Evolutionary conservation across 2,329 filamentous ascomycete species (phyloP).

Genomic region (Tolypocladium sp.): DNA sequence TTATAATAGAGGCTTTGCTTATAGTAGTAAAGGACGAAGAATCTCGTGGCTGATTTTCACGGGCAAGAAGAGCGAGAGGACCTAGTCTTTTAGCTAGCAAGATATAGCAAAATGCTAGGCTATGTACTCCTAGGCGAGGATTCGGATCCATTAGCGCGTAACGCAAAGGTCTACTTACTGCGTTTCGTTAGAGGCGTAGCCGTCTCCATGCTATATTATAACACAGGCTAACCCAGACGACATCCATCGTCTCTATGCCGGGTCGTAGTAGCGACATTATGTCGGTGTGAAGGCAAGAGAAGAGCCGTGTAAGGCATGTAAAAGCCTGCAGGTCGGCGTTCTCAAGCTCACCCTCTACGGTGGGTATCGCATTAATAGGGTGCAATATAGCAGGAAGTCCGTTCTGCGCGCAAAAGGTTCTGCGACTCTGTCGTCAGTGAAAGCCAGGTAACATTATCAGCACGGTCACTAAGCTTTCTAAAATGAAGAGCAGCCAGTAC

Average conservation of each 20-base stretch:
- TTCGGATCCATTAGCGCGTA: slow-evolving; percentile 17
- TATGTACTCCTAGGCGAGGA: slow-evolving; percentile 18
- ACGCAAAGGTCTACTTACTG: slow-evolving; percentile 17
- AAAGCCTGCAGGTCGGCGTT: slow-evolving; percentile 10
- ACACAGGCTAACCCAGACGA: slow-evolving; percentile 5
- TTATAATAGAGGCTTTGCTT: too few relatives aligned
- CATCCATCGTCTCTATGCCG: too few relatives aligned
- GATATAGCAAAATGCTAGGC: slow-evolving; percentile 16
- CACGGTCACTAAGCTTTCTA: too few relatives aligned
- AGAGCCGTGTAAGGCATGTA: slow-evolving; percentile 11
- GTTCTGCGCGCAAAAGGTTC: slow-evolving; percentile 11
- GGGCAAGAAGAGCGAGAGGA: slow-evolving; percentile 14
- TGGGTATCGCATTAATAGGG: slow-evolving; percentile 12
- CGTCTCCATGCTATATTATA: slow-evolving; percentile 8
- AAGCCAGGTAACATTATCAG: too few relatives aligned
- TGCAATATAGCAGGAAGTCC: slow-evolving; percentile 11
- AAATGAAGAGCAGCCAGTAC: slow-evolving; percentile 16
- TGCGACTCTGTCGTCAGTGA: neutral
- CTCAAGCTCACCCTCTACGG: slow-evolving; percentile 9
- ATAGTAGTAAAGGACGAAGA: slow-evolving; percentile 2
- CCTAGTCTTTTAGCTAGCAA: slow-evolving; percentile 11
- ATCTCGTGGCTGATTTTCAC: slow-evolving; percentile 16
- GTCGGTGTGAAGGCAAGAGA: slow-evolving; percentile 13
- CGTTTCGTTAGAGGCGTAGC: slow-evolving; percentile 10
- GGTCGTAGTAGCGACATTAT: slow-evolving; percentile 1